Conservation (phyloP, 2,329 filamentous ascomycete genomes). For the Neopestalotiopsis rosae region DNA sequence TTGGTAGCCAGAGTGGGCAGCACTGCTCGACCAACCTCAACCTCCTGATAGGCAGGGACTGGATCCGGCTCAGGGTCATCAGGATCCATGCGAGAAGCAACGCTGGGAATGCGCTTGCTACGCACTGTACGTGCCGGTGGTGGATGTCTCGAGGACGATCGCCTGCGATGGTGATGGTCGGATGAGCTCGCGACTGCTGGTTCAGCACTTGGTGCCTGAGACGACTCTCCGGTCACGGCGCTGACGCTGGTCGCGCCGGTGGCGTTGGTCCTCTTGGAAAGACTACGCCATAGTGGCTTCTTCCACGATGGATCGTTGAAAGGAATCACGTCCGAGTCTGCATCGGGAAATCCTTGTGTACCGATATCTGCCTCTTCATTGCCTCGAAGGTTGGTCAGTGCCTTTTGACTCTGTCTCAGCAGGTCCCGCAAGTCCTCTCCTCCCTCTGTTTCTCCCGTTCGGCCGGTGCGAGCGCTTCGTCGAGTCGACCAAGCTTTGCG, state of each 20-base stretch:
- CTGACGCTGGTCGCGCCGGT: conserved; percentile 4
- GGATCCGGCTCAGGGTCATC: conserved; percentile 4
- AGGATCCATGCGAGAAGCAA: conserved; percentile 1
- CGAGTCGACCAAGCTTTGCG: conserved; percentile 1
- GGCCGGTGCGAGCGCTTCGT: conserved; percentile 7
- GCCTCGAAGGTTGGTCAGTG: not conserved
- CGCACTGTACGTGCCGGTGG: not conserved
- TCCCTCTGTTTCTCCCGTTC: conserved; percentile 8
- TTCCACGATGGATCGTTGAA: conserved; percentile 1
- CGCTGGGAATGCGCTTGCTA: conserved; percentile 11
- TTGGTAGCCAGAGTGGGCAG: not conserved
- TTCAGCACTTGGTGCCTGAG: not conserved
- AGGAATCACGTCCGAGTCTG: not conserved
- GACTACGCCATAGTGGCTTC: conserved; percentile 5
- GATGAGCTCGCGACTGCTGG: not conserved
- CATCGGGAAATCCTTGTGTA: not conserved
- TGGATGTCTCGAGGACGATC: not conserved
- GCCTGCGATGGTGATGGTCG: not conserved
- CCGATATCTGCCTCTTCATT: conserved; percentile 2
- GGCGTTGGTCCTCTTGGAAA: conserved; percentile 5
- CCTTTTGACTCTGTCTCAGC: not conserved
- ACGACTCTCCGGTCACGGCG: not conserved
- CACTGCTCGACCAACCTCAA: not conserved
- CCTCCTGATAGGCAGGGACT: not conserved
- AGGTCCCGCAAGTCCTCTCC: conserved; percentile 13